A percentile compares a stretch with the other conserved stretches of the same genome.
phyloP scores from a whole-genome alignment of 495 filamentous ascomycete genomes.

The Penicillium ochrochloron region DNA sequence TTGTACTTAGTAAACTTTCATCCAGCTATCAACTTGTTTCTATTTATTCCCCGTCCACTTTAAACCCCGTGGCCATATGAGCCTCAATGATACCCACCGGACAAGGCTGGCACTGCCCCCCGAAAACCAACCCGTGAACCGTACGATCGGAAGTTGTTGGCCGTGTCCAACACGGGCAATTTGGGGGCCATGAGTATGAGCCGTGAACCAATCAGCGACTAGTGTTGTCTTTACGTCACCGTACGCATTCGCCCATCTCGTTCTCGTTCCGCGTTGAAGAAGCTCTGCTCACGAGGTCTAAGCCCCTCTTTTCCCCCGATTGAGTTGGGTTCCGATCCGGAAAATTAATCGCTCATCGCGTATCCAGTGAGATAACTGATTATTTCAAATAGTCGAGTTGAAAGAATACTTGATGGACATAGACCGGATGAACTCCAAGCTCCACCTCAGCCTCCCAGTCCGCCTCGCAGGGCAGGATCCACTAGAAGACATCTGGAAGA shows the following conservation, averaged over 20 bases:
- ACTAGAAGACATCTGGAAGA: slow-evolving; percentile 34
- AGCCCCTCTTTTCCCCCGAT: slow-evolving; percentile 2
- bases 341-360: not conserved
- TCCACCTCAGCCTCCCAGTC: slow-evolving; percentile 3
- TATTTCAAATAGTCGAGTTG: not conserved
- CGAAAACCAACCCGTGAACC: not conserved
- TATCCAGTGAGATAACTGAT: not conserved
- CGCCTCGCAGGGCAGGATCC: not conserved
- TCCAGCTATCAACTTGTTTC: not conserved
- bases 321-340: not conserved
- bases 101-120: not conserved
- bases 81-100: not conserved
- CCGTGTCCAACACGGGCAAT: not conserved
- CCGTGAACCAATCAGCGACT: not conserved
- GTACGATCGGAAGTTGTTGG: not conserved
- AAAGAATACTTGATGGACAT: too few species aligned
- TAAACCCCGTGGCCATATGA: not conserved
- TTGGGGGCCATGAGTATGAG: not conserved
- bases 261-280: slow-evolving; percentile 4
- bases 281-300: slow-evolving; percentile 2
- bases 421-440: too few species aligned
- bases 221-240: not conserved
- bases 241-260: not conserved
- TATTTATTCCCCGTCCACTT: too few species aligned
- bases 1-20: too few species aligned